phyloP scores from a whole-genome alignment of 768 basidiomycete genomes.

The Asterophora lycoperdoides region DNA sequence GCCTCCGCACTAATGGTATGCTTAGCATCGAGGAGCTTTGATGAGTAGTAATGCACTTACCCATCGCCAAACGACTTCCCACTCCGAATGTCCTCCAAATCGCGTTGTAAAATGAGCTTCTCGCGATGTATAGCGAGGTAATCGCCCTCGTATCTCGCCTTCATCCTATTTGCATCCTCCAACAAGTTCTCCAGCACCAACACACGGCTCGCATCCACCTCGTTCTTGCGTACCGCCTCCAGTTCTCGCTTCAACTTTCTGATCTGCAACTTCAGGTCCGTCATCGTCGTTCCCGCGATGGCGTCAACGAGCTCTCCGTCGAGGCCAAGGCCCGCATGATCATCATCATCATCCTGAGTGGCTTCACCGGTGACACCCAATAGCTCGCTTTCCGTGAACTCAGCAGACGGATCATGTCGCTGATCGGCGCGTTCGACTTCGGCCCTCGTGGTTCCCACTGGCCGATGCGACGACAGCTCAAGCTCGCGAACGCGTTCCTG shows the following conservation, averaged over 20 bases:
- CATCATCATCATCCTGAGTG: constrained; percentile 15
- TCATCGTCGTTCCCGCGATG: constrained; percentile 80
- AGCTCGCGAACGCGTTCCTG: constrained; percentile 90
- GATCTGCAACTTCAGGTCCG: constrained; percentile 86
- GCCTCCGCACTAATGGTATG: constrained; percentile 63
- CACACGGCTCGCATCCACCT: constrained; percentile 70
- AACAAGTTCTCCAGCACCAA: constrained; percentile 88
- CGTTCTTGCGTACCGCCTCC: constrained; percentile 66
- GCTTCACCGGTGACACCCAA: constrained; percentile 27
- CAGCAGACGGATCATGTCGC: constrained; percentile 5
- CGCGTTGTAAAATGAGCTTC: constrained; percentile 71
- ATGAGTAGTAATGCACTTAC: constrained; percentile 36
- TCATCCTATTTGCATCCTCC: constrained; percentile 89
- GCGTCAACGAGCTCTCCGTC: constrained; percentile 88
- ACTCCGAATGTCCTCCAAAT: constrained; percentile 84
- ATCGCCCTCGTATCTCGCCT: constrained; percentile 82
- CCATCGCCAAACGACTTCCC: constrained; percentile 83
- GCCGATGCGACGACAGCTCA: constrained; percentile 61
- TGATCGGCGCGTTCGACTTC: constrained; percentile 20
- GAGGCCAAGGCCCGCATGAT: constrained; percentile 54
- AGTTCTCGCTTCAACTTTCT: constrained; percentile 79
- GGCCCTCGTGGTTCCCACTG: constrained; percentile 28
- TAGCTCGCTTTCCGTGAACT: constrained; percentile 28
- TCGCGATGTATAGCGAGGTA: constrained; percentile 83
- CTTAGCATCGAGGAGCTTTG: constrained; percentile 6